phyloP scores from a whole-genome alignment of 2,329 filamentous ascomycete genomes.

The Botrytis cinerea region DNA sequence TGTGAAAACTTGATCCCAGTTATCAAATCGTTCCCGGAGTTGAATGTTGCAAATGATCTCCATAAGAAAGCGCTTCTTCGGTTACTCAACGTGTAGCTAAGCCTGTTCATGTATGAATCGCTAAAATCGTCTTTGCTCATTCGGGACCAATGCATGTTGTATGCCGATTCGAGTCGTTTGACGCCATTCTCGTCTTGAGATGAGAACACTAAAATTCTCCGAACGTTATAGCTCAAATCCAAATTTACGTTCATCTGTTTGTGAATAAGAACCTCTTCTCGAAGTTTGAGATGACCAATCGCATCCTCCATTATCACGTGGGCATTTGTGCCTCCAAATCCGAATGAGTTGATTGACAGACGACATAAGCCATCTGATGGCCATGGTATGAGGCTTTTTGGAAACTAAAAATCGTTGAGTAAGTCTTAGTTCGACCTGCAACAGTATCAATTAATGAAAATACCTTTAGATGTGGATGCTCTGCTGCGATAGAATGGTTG shows the following conservation, averaged over 20 bases:
- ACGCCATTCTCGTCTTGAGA: constrained; percentile 6
- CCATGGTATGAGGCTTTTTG: constrained; percentile 21
- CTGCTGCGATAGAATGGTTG: constrained; percentile 41
- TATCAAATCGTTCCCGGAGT: background rate
- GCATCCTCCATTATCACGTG: constrained; percentile 29
- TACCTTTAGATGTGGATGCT: constrained; percentile 18
- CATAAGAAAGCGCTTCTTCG: background rate
- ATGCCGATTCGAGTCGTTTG: background rate
- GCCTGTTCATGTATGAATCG: background rate
- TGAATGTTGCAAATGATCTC: background rate
- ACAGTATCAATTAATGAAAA: constrained; percentile 25
- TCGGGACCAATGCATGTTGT: background rate
- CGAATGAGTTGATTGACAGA: constrained; percentile 35
- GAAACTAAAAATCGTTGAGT: constrained; percentile 34
- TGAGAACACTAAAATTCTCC: background rate
- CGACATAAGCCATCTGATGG: constrained; percentile 23
- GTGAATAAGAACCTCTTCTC: background rate
- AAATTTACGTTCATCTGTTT: constrained; percentile 14
- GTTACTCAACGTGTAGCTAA: constrained; percentile 22
- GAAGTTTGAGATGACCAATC: background rate
- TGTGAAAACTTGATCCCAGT: constrained; percentile 18
- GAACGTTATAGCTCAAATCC: background rate
- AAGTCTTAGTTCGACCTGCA: background rate
- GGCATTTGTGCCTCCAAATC: constrained; percentile 35
- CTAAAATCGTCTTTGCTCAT: background rate